Evolutionary conservation across 139 green algal genomes (phyloP).

Genomic region (Pseudopediastrum boryanum): DNA sequence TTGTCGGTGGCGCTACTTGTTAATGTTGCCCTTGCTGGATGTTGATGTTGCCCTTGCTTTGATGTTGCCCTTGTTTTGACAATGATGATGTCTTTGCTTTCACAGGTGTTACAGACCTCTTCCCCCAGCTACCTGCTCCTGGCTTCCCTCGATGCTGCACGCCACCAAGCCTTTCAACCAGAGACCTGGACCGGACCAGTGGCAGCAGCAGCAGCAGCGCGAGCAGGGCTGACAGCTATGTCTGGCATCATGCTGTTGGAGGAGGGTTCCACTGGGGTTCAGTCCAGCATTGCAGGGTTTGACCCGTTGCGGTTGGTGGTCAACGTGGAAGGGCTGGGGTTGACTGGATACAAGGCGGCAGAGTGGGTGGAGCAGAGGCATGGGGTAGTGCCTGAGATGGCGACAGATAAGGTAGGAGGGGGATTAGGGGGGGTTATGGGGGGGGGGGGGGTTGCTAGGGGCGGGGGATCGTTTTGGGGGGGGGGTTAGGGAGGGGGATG

Average conservation of each 20-base stretch:
- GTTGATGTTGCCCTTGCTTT: no score
- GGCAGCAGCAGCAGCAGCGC: conserved; percentile 36
- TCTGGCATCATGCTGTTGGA: conserved; percentile 5
- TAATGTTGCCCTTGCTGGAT: no score
- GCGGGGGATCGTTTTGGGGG: no score
- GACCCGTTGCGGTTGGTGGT: conserved; percentile 86
- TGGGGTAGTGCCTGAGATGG: conserved; percentile 82
- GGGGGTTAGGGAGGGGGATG: no score
- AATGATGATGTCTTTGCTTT: neutral
- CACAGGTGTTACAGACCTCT: conserved; percentile 53
- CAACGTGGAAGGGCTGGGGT: conserved; percentile 48
- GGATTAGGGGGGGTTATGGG: no score
- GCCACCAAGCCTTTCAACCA: conserved; percentile 33
- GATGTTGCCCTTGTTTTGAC: no score
- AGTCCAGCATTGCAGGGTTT: conserved; percentile 15
- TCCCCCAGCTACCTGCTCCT: conserved; percentile 92
- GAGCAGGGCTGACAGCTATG: conserved; percentile 6
- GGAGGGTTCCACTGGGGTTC: neutral
- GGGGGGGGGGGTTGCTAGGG: no score
- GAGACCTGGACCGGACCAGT: conserved; percentile 36
- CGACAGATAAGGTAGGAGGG: conserved; percentile 50
- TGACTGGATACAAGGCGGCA: conserved; percentile 27
- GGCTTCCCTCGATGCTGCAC: conserved; percentile 89
- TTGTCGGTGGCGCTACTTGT: no score
- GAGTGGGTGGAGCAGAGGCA: conserved; percentile 58